Evolutionary conservation across 2,329 filamentous ascomycete genomes (phyloP).

Genomic region (Fusarium compactum): DNA sequence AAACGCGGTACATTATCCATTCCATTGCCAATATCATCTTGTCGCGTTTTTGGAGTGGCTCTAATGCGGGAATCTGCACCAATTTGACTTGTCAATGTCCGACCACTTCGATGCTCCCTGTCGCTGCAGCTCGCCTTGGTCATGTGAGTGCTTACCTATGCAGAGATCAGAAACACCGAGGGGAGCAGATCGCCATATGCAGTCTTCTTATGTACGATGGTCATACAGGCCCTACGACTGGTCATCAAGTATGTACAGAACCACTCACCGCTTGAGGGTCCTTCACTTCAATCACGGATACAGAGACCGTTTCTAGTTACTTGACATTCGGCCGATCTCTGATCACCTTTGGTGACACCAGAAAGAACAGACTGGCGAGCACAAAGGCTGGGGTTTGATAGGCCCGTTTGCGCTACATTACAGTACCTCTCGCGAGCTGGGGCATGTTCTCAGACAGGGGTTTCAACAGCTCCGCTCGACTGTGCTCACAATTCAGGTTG

Average conservation of each 20-base stretch:
- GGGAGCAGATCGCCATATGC: neutral
- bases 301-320: neutral
- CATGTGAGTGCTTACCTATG: conserved; percentile 40
- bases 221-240: neutral
- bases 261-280: neutral
- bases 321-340: neutral
- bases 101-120: conserved; percentile 1
- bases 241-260: neutral
- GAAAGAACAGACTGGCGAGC: neutral
- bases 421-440: conserved; percentile 1
- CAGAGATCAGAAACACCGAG: neutral
- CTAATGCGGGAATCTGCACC: neutral
- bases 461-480: conserved; percentile 5
- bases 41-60: neutral
- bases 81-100: conserved; percentile 4
- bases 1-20: neutral
- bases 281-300: neutral
- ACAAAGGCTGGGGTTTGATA: conserved; percentile 12
- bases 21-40: neutral
- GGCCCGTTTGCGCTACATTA: conserved; percentile 2
- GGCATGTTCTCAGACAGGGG: conserved; percentile 9
- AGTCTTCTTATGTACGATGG: neutral
- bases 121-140: conserved; percentile 38
- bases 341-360: neutral
- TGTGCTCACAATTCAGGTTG: neutral